Conservation (phyloP, 345 rosid species). For the Salix koriyanagi region DNA sequence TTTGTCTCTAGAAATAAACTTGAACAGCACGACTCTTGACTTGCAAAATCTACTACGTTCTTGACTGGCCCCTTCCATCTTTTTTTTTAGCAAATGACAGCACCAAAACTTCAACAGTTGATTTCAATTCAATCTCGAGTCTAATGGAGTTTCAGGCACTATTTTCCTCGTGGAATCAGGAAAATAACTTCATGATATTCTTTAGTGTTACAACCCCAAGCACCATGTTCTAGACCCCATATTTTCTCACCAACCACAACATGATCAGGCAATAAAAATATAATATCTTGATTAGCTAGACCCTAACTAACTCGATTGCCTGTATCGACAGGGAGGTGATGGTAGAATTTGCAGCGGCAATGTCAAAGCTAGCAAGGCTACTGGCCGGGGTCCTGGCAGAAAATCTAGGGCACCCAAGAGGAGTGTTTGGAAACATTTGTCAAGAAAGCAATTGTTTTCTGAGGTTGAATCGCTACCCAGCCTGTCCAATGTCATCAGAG, state of each 20-base stretch:
- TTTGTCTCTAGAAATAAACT: not conserved
- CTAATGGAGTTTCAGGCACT: not conserved
- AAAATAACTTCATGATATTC: not conserved
- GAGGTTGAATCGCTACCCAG: conserved; percentile 54
- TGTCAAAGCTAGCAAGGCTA: conserved; percentile 49
- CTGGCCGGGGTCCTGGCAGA: conserved; percentile 46
- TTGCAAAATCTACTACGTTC: not conserved
- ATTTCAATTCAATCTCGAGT: not conserved
- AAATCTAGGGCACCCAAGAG: conserved; percentile 30
- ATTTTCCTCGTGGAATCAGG: not conserved
- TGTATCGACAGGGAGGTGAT: conserved; percentile 38
- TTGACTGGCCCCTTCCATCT: not conserved
- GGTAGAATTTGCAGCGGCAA: conserved; percentile 45
- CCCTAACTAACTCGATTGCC: not conserved
- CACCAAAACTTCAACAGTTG: not conserved
- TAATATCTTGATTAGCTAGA: not conserved
- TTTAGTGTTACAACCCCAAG: not conserved
- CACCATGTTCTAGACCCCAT: not conserved
- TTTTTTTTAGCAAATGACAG: not conserved
- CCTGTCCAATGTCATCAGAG: conserved; percentile 43
- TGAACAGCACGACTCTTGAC: not conserved
- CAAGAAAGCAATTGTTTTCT: conserved; percentile 52
- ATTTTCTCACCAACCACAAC: not conserved
- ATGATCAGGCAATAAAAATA: not conserved
- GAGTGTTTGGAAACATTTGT: conserved; percentile 31